Base-by-base conservation (phyloP, 495 filamentous ascomycete genomes). In the Podospora bellae-mahoneyi region DNA sequence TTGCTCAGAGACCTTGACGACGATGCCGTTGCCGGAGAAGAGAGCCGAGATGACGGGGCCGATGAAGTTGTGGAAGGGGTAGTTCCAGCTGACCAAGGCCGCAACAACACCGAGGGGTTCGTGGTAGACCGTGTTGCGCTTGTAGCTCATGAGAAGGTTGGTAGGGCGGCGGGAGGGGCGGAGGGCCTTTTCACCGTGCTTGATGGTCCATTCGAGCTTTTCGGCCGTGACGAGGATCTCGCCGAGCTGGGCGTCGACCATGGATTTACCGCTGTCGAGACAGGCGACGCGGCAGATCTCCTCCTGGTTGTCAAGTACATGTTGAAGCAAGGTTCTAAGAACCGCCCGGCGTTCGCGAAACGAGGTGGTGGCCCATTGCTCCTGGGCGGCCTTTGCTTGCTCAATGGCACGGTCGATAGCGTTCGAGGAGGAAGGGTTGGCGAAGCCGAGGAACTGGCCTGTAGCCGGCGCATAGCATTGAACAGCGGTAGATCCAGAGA, bases 31-130 rank as follows among this genome's bases (percentile, higher is more conserved):
- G 53, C 96, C 95, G n/a, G 92, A 85, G 77, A 97, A 97, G 56
- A 98, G 84, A 18, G 92, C 88, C 69, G 91, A 91, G 75, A 99
- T 96, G 60, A 97, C 86, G 0, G 95, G 95, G 2, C 90, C 91
- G 55, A 99, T 86, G 69, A 98, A 83, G 79, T 99, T 99, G 79
- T 99, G 95, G 77, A 97, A 96, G 59, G 94, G 86, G 72, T 83
- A 99, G 83, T 99, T 99, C 95, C 95, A 99, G 73, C 92, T 96
- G 48, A 98, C 92, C 60, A 92, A 89, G 18, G 96, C 95, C 19
- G 92, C 89, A 28, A 99, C 91, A 18, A 99, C 91, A 0, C 95
- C 96, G 26, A 98, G 82, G 18, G 95, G 94, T 76, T 99, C 95
- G 79, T 95, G 98, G 58, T 84, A 80, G 19, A 99, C 94, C 66